Percentiles rank a stretch among this genome's conserved stretches.
phyloP scores from a whole-genome alignment of 2,329 filamentous ascomycete genomes.

The Paracoccidioides lutzii region DNA sequence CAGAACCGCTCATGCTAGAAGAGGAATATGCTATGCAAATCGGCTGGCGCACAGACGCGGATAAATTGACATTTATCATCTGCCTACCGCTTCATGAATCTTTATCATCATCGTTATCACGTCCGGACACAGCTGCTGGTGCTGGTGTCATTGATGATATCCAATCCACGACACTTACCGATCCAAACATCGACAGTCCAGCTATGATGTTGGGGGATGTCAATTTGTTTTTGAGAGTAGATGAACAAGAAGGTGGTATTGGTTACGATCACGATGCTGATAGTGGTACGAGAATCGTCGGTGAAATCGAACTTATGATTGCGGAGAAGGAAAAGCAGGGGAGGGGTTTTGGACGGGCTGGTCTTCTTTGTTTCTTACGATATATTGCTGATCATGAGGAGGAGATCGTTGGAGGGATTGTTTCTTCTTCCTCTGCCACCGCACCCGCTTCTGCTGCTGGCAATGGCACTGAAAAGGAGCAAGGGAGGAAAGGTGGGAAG shows the following conservation, averaged over 20 bases:
- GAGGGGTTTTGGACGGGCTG: constrained; percentile 51
- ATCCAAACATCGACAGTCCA: constrained; percentile 41
- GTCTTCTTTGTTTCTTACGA: constrained; percentile 53
- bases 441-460: neutral
- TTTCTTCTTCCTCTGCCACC: neutral
- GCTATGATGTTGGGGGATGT: constrained; percentile 58
- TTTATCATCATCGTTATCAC: neutral
- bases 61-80: constrained; percentile 88
- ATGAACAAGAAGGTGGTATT: constrained; percentile 33
- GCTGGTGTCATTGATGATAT: neutral
- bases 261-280: constrained; percentile 12
- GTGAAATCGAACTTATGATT: constrained; percentile 82
- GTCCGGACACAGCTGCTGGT: neutral
- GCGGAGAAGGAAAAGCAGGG: constrained; percentile 47
- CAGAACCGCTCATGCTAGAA: constrained; percentile 63
- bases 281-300: constrained; percentile 32
- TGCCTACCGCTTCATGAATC: constrained; percentile 40
- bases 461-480: constrained; percentile 2
- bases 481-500: constrained; percentile 9
- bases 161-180: constrained; percentile 15
- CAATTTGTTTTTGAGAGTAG: constrained; percentile 62
- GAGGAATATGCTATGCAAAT: constrained; percentile 84
- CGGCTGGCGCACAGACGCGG: constrained; percentile 68
- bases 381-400: constrained; percentile 49
- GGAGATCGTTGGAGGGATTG: constrained; percentile 47